These are phyloP conservation scores for Prorocentrum cordatum DNA, from an alignment of 169 alveolate genomes.

Conservation along the genomic window DNA sequence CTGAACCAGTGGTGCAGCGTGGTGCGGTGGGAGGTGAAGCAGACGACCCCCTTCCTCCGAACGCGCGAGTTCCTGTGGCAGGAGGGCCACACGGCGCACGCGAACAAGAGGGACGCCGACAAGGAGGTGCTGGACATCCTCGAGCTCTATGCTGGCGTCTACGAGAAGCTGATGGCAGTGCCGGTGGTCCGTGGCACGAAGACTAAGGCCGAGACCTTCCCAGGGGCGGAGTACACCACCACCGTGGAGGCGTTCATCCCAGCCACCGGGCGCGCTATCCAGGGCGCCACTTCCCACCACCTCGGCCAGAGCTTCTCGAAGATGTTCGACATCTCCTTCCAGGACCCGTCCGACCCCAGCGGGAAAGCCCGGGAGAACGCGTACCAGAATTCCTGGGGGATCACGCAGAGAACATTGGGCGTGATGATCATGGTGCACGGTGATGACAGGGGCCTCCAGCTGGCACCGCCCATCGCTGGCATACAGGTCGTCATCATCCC, in stretches of 20 bases:
- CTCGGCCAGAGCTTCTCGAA: slow-evolving; percentile 98
- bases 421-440: slow-evolving; percentile 91
- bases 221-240: slow-evolving; percentile 98
- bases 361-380: slow-evolving; percentile 79
- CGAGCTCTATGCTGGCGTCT: slow-evolving; percentile 59
- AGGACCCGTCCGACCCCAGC: slow-evolving; percentile 68
- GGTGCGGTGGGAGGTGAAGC: slow-evolving; percentile 99
- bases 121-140: slow-evolving; percentile 54
- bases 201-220: slow-evolving; percentile 89
- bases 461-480: slow-evolving; percentile 55
- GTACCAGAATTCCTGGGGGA: slow-evolving; percentile 99
- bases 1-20: slow-evolving; percentile 96
- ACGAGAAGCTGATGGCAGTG: slow-evolving; percentile 89
- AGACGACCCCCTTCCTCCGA: slow-evolving; percentile 99
- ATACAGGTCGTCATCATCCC: slow-evolving; percentile 53
- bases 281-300: slow-evolving; percentile 93
- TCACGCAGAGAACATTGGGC: slow-evolving; percentile 95
- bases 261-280: slow-evolving; percentile 97
- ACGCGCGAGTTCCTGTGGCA: slow-evolving; percentile 99
- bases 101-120: slow-evolving; percentile 86
- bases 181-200: slow-evolving; percentile 95
- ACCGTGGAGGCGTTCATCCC: slow-evolving; percentile 93
- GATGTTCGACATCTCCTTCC: slow-evolving; percentile 93
- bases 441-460: slow-evolving; percentile 83
- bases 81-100: slow-evolving; percentile 99